Evolutionary conservation across 1,284 basidiomycete species (phyloP).

Genomic region (Cutaneotrichosporon sp.): DNA sequence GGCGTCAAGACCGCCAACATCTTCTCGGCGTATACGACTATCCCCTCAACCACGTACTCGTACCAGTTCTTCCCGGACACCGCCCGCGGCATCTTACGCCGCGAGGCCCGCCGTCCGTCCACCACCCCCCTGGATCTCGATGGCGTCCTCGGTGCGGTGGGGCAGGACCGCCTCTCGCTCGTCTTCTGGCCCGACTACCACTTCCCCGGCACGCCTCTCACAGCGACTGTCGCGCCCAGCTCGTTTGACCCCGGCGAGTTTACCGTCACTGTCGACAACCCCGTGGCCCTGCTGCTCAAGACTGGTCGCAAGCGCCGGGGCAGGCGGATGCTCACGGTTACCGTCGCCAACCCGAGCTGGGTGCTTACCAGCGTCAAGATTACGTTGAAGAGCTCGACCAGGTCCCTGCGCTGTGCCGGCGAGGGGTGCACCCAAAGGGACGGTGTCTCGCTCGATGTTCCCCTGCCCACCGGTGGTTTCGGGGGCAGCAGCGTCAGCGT

Average conservation of each 20-base stretch:
- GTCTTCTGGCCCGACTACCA: slow-evolving; percentile 34
- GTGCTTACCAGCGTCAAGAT: slow-evolving; percentile 24
- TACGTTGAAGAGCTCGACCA: slow-evolving; percentile 7
- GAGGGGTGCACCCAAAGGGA: neutral
- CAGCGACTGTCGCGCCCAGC: slow-evolving; percentile 24
- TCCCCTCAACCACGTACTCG: slow-evolving; percentile 50
- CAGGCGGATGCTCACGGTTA: slow-evolving; percentile 48
- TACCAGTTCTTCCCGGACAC: slow-evolving; percentile 63
- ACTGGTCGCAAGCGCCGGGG: neutral
- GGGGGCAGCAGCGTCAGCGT: slow-evolving; percentile 9
- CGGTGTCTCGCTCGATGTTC: neutral
- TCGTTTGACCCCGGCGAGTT: slow-evolving; percentile 41
- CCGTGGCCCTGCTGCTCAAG: slow-evolving; percentile 57
- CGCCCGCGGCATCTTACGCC: slow-evolving; percentile 12
- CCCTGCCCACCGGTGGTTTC: slow-evolving; percentile 4
- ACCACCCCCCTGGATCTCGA: slow-evolving; percentile 13
- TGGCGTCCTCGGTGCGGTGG: slow-evolving; percentile 24
- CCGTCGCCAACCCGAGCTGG: slow-evolving; percentile 64
- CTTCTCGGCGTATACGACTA: slow-evolving; percentile 61
- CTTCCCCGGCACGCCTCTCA: neutral
- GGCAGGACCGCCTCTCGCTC: slow-evolving; percentile 21
- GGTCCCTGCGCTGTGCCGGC: neutral
- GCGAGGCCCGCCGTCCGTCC: slow-evolving; percentile 18
- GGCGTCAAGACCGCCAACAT: slow-evolving; percentile 61
- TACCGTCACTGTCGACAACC: slow-evolving; percentile 55